phyloP scores from a whole-genome alignment of 163 green algal species.

The Chlamydomonas reinhardtii region DNA sequence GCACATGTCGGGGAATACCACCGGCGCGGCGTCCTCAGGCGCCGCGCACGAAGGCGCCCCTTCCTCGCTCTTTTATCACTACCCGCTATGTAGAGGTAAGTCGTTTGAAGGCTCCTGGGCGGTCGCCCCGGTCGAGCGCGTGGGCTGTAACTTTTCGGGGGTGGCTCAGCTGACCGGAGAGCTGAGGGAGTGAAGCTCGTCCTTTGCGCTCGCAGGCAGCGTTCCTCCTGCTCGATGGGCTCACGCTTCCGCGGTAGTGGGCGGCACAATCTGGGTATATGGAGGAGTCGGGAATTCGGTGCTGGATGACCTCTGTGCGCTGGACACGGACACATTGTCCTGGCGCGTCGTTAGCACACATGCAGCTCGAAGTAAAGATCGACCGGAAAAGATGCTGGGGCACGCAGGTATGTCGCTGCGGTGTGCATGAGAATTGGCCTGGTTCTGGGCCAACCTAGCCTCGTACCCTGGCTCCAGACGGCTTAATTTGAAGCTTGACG shows the following conservation, averaged over 20 bases:
- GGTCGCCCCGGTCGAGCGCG: too few relatives aligned
- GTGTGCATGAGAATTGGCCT: too few relatives aligned
- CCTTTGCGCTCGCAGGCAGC: slow-evolving; percentile 5
- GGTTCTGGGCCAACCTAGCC: too few relatives aligned
- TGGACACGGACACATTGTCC: slow-evolving; percentile 30
- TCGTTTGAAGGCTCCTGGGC: neutral
- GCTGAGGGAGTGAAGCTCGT: neutral
- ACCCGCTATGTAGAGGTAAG: slow-evolving; percentile 43
- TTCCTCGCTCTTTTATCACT: slow-evolving; percentile 40
- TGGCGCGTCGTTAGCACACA: slow-evolving; percentile 35
- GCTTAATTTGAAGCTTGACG: too few relatives aligned
- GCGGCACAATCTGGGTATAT: slow-evolving; percentile 54
- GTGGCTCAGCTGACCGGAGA: neutral
- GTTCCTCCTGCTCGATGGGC: slow-evolving; percentile 40
- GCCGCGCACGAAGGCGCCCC: neutral
- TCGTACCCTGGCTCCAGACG: too few relatives aligned
- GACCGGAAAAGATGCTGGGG: slow-evolving; percentile 53
- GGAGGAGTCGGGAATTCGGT: slow-evolving; percentile 56
- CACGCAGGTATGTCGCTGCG: slow-evolving; percentile 52
- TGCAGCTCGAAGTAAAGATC: slow-evolving; percentile 44
- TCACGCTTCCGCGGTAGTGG: slow-evolving; percentile 46
- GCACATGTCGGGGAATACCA: slow-evolving; percentile 18
- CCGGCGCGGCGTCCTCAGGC: neutral
- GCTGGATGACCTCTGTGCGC: slow-evolving; percentile 46
- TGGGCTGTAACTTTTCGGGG: neutral